phyloP scores from a whole-genome alignment of 2,329 filamentous ascomycete species.

The Diaporthe batatas region DNA sequence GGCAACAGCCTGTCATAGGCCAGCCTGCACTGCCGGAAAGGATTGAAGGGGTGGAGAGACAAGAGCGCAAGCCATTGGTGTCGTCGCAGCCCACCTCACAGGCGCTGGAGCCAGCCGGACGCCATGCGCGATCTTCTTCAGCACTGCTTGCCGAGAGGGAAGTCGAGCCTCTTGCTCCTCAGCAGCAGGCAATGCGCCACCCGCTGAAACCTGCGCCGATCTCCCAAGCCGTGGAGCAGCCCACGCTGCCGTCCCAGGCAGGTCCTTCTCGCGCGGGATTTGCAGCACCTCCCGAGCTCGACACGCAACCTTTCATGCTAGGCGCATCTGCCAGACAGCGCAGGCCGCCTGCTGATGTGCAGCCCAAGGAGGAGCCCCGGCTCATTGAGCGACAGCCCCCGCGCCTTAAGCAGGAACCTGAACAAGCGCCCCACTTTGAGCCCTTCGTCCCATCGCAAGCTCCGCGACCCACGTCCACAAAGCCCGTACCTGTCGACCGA shows the following conservation, averaged over 20 bases:
- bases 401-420: constrained; percentile 66
- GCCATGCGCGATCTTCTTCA: constrained; percentile 38
- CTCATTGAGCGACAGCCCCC: constrained; percentile 47
- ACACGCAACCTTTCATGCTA: constrained; percentile 34
- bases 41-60: constrained; percentile 32
- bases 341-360: constrained; percentile 48
- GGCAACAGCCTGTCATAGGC: constrained; percentile 47
- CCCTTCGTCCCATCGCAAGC: constrained; percentile 57
- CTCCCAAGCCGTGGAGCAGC: constrained; percentile 44
- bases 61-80: constrained; percentile 38
- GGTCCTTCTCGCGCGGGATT: constrained; percentile 48
- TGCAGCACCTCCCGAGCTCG: constrained; percentile 36
- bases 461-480: constrained; percentile 51
- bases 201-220: constrained; percentile 55
- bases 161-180: constrained; percentile 39
- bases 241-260: constrained; percentile 49
- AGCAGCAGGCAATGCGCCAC: constrained; percentile 54
- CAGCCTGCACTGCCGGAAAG: constrained; percentile 40
- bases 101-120: constrained; percentile 33
- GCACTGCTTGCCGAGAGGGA: constrained; percentile 40
- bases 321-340: constrained; percentile 50
- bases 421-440: constrained; percentile 61
- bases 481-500: constrained; percentile 56
- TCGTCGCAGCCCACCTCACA: constrained; percentile 39
- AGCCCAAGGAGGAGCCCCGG: constrained; percentile 48